Evolutionary conservation across 148 eudicot species (phyloP), one percentile per base, ranked within the genome.

Genomic region (Silene latifolia): DNA sequence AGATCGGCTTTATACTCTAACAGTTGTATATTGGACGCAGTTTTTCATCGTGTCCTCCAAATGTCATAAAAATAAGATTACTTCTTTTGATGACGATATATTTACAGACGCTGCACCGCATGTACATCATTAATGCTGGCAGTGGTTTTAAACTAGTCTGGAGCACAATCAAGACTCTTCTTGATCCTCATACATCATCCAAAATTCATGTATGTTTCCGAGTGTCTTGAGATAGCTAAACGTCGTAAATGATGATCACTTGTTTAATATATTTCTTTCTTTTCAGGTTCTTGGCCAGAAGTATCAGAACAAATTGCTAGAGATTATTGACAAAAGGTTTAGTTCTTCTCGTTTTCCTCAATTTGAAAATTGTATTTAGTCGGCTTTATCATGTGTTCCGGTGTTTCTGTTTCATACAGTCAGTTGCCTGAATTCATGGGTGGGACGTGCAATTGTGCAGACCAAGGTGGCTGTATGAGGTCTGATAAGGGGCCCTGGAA

Each of bases 401-500:
- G 12, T 64, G 58, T 82, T 20, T 69, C 56, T 71, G 58, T 72
- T 61, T 64, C 75, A 73, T 74, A 51, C 85, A 93, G 98, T 72
- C 88, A 93, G 81, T 84, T 93, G 79, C 98, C 98, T 14, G 85
- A 84, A 20, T 89, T 88, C 76, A 74, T 93, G 23, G 98, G 97
- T 39, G 98, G 98, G 61, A 80, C 80, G 66, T 93, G 98, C 81
- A 78, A 77, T 24, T 93, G 98, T 83, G 86, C 85, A 27, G 86
- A 80, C 63, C 78, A 89, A 58, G 97, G 98, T 61, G 89, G 97
- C 71, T 93, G 98, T 75, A 68, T 93, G 81, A 83, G 84, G 80
- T 93, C 93, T 58, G 83, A 84, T 67, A 93, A 87, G 83, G 98
- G 98, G 42, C 98, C 98, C 48, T 93, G 98, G 98, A 89, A 86